Conservation (phyloP, 306 rosid species). For the Vicia sativa region DNA sequence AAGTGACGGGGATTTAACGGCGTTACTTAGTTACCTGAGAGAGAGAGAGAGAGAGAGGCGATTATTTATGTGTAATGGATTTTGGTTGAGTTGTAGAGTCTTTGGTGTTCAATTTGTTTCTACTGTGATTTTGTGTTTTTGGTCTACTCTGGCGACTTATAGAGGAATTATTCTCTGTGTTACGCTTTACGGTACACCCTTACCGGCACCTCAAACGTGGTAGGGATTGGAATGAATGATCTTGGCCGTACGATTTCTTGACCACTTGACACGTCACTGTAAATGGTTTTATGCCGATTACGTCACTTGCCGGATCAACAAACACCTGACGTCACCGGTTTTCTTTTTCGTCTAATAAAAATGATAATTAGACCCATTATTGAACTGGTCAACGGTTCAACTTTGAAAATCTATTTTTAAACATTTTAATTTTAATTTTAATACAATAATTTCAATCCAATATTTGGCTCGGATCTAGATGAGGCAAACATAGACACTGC, state of each 20-base stretch:
- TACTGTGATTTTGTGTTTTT: not conserved
- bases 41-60: constrained; percentile 33
- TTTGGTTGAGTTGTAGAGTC: constrained; percentile 26
- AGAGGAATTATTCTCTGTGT: constrained; percentile 37
- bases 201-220: not conserved
- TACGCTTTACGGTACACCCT: no score
- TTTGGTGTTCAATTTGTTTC: constrained; percentile 14
- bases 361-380: no score
- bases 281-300: constrained; percentile 12
- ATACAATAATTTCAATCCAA: no score
- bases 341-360: no score
- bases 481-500: no score
- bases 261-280: constrained; percentile 34
- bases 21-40: constrained; percentile 23
- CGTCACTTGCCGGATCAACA: constrained; percentile 27
- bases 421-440: no score
- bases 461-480: no score
- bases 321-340: constrained; percentile 35
- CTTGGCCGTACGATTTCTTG: constrained; percentile 46
- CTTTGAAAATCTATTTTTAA: no score
- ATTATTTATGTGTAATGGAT: constrained; percentile 25
- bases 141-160: constrained; percentile 64
- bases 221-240: constrained; percentile 19
- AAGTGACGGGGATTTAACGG: constrained; percentile 22
- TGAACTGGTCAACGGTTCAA: no score